phyloP scores from a whole-genome alignment of 345 rosid genomes.

The Fremontodendron californicum region DNA sequence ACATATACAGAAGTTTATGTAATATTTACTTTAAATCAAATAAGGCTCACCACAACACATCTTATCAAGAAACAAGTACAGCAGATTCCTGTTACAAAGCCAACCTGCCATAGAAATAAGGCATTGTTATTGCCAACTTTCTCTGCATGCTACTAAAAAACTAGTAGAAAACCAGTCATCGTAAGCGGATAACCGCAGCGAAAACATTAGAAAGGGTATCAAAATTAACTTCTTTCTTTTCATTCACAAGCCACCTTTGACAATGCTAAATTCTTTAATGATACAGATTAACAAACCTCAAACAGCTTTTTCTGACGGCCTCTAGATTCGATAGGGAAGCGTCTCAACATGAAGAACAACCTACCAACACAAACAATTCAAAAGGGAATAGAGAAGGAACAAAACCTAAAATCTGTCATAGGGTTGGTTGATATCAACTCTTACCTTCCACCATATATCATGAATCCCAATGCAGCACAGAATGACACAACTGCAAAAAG shows the following conservation, averaged over 20 bases:
- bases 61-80: conserved; percentile 76
- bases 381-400: background rate
- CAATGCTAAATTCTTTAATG: background rate
- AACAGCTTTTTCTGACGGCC: conserved; percentile 75
- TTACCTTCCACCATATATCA: conserved; percentile 85
- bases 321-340: conserved; percentile 79
- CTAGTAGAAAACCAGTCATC: background rate
- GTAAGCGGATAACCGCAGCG: background rate
- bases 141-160: too few relatives aligned
- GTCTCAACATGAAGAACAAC: conserved; percentile 72
- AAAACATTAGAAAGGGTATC: background rate
- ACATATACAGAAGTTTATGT: background rate
- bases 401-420: background rate
- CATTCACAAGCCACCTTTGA: background rate
- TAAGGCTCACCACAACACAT: conserved; percentile 58
- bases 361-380: conserved; percentile 20
- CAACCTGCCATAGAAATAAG: conserved; percentile 47
- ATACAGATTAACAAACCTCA: conserved; percentile 46
- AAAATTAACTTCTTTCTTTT: background rate
- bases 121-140: background rate
- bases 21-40: background rate
- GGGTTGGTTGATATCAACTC: background rate
- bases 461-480: conserved; percentile 64
- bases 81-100: conserved; percentile 67
- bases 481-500: conserved; percentile 49